These are phyloP conservation scores for Fragaria ananassa DNA, from an alignment of 306 rosid genomes.

Conservation along the genomic window DNA sequence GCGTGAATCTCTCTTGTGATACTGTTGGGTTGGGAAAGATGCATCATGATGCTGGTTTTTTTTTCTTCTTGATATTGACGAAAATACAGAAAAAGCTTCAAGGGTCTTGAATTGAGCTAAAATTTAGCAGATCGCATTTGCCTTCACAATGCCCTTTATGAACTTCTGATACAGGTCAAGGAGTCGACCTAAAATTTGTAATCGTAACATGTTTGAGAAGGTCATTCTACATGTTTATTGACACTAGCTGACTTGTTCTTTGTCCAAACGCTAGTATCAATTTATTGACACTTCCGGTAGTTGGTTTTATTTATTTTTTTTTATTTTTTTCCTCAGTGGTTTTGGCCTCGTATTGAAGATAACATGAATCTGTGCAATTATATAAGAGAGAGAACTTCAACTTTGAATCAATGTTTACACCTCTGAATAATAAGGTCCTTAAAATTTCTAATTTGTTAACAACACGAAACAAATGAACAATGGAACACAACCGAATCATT, in stretches of 20 bases:
- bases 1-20: background rate
- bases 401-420: background rate
- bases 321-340: too few species aligned
- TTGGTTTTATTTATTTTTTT: too few species aligned
- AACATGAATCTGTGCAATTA: too few species aligned
- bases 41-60: background rate
- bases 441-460: background rate
- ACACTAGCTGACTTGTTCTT: too few species aligned
- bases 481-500: slow-evolving; percentile 15
- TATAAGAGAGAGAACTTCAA: background rate
- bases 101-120: background rate
- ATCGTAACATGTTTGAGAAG: too few species aligned
- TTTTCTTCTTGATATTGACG: background rate
- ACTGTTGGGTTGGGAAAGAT: background rate
- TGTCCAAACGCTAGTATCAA: too few species aligned
- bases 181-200: too few species aligned
- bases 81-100: background rate
- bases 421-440: slow-evolving; percentile 7
- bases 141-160: too few species aligned
- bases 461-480: slow-evolving; percentile 4
- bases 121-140: background rate
- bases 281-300: too few species aligned
- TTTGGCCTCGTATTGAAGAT: too few species aligned
- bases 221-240: too few species aligned
- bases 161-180: too few species aligned